Evolutionary conservation across 345 rosid genomes (phyloP).

Genomic region (Xanthoceras sorbifolium): DNA sequence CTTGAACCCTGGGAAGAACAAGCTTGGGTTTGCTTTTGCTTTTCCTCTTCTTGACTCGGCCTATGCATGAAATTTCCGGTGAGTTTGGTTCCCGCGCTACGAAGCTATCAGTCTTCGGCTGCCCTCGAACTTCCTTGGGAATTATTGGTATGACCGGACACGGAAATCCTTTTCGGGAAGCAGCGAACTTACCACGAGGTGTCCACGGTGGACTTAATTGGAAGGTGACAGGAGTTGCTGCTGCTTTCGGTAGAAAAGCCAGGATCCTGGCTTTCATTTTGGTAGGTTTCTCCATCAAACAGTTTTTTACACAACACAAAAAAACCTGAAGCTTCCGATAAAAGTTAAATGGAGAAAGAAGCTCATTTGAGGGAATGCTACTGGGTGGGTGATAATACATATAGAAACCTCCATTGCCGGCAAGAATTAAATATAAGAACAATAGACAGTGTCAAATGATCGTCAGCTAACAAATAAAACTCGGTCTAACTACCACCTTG

Average conservation of each 20-base stretch:
- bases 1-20: background rate
- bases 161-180: background rate
- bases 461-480: no score
- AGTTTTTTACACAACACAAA: background rate
- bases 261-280: constrained; percentile 14
- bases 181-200: constrained; percentile 16
- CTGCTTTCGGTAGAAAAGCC: constrained; percentile 24
- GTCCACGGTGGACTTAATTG: constrained; percentile 34
- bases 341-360: background rate
- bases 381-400: background rate
- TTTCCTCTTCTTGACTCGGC: constrained; percentile 38
- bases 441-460: no score
- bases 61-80: constrained; percentile 44
- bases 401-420: constrained; percentile 16
- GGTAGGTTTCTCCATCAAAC: constrained; percentile 18
- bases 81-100: constrained; percentile 43
- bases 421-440: background rate
- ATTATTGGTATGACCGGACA: constrained; percentile 24
- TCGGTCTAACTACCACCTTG: background rate
- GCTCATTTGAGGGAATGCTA: background rate
- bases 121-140: constrained; percentile 39
- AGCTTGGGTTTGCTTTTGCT: constrained; percentile 12
- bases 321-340: background rate
- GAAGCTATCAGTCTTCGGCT: constrained; percentile 33
- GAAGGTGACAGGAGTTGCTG: constrained; percentile 28